Base-by-base conservation (phyloP, 164 flowering plant species). In the Magnolia kwangsiensis region DNA sequence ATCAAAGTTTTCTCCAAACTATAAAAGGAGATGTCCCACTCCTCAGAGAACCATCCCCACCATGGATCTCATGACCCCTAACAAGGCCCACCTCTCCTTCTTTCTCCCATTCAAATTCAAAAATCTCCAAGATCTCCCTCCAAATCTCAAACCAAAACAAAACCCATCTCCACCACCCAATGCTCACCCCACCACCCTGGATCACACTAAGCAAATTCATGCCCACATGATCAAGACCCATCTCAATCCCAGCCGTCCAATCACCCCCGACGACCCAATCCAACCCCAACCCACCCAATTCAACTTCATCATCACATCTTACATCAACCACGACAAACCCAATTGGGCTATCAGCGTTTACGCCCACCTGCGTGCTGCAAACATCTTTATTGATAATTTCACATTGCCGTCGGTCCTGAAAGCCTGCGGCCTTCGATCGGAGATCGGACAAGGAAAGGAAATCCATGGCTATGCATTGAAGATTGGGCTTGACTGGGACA, bases 141-240 rank as follows among this genome's bases (percentile, higher is more conserved):
- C 77, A n/a, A 72, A 23, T 63, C 10, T 58, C 74, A 76, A 71
- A 50, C 65, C n/a, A 70, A 76, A 67, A 50, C 55, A 70, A n/a
- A 77, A 66, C 69, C 1, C 76, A 8, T 69, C 67, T 63, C 31
- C 72, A 66, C 11, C 80, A 16, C 64, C 37, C 10, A 1, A 14
- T 6, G 19, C 7, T 19, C 69, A 71, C 64, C 67, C 72, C 11
- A 51, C 74, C 67, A 79, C 76, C 74, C 75, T 89, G 27, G 82
- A 85, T 19, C 85, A 83, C 72, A 86, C 89, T 69, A 82, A 80
- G 76, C 89, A 86, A 85, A 73, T 83, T 71, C 93, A 90, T 75
- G 85, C 88, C 83, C 85, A 79, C 75, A 71, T 88, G 73, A 80
- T 86, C 78, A 86, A 84, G 81, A 82, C 87, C 82, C 84, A 76